Conservation (phyloP, 495 filamentous ascomycete species). For the Trichoderma asperelloides region DNA sequence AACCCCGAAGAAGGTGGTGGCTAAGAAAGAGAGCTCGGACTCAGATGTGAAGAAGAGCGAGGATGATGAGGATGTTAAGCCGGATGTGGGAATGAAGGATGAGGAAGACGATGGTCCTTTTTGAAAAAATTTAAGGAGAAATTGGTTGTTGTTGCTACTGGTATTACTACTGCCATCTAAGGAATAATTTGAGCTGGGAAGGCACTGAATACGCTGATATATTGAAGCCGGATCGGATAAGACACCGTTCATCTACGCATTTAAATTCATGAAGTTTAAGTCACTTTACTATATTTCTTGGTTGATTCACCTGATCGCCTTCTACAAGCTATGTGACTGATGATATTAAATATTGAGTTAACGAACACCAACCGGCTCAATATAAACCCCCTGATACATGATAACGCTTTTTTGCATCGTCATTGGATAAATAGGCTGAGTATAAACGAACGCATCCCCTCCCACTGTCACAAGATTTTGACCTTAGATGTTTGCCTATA, state of each 20-base stretch:
- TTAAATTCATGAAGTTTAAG: background rate
- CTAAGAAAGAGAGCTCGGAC: background rate
- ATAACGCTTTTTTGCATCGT: too few species aligned
- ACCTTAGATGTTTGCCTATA: too few species aligned
- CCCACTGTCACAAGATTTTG: too few species aligned
- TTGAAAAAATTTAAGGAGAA: background rate
- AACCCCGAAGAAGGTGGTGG: background rate
- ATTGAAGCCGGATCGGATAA: background rate
- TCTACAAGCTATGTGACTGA: too few species aligned
- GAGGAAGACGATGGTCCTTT: background rate
- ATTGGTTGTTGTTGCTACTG: background rate
- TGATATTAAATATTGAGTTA: too few species aligned
- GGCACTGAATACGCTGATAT: background rate
- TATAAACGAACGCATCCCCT: too few species aligned
- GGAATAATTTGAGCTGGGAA: background rate
- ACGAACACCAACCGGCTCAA: too few species aligned
- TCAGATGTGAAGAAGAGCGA: constrained; percentile 2
- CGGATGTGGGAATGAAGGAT: background rate
- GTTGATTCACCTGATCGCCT: background rate
- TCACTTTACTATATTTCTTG: background rate
- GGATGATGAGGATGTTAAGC: constrained; percentile 5
- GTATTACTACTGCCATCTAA: background rate
- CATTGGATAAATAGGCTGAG: too few species aligned
- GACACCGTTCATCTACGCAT: background rate
- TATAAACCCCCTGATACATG: too few species aligned